Percentiles rank a stretch among this genome's conserved stretches.
Evolutionary conservation across 345 rosid species (phyloP).

Genomic region (Citrus maxima): DNA sequence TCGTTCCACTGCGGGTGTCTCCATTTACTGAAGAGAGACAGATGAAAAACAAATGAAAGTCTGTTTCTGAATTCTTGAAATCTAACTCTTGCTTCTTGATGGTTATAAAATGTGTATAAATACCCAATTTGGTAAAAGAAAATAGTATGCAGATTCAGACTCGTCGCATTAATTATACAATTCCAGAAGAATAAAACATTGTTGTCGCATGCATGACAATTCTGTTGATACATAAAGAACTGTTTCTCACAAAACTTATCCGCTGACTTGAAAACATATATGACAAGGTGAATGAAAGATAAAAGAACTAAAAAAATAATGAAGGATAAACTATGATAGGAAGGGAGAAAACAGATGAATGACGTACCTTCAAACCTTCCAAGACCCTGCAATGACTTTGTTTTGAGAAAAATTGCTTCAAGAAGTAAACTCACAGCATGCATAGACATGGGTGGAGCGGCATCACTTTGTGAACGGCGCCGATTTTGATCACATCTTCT

Average conservation of each 20-base stretch:
- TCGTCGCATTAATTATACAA: not conserved
- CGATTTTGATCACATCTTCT: conserved; percentile 38
- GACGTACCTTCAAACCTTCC: conserved; percentile 54
- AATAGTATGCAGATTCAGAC: not conserved
- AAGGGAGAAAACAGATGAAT: not conserved
- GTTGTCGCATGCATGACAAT: not conserved
- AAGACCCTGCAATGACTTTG: conserved; percentile 63
- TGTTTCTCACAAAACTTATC: not conserved
- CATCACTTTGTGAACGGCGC: conserved; percentile 43
- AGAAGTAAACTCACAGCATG: conserved; percentile 60
- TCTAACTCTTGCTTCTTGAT: not conserved
- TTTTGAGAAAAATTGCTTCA: conserved; percentile 64
- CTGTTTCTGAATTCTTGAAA: not conserved
- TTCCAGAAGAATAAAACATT: not conserved
- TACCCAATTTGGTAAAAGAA: not conserved
- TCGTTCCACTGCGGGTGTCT: not conserved
- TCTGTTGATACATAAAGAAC: not conserved
- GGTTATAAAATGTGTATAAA: not conserved
- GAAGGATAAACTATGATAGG: not conserved
- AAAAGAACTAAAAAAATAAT: not conserved
- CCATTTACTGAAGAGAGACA: not conserved
- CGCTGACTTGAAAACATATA: not conserved
- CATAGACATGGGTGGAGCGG: conserved; percentile 54
- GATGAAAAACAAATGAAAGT: not conserved
- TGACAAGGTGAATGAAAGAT: not conserved